Evolutionary conservation across 805 yeast genomes (phyloP), one percentile per base, ranked within the genome.

Genomic region (Kregervanrija pseudodelftensis): DNA sequence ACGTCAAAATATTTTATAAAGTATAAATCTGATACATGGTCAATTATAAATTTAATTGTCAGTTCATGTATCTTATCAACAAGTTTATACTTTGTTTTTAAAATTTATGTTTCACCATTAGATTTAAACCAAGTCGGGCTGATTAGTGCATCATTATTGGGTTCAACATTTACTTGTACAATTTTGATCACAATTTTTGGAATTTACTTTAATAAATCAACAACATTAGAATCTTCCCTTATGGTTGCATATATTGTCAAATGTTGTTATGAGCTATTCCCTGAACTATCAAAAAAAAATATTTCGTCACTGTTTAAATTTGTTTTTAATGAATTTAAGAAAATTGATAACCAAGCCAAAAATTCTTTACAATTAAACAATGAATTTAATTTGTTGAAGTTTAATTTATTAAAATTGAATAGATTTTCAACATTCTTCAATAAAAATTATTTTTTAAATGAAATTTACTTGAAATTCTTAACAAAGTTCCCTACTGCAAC

Each of bases 201-300:
- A 2, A 87, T 93, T 32, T 74, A 85, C 15, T 79, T 91, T 2
- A 82, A 83, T 7, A 77, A 76, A 48, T 97, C 97, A 3, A 82
- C 91, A n/a, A 81, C 91, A n/a, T 74, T 90, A 42, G 99, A 93
- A 64, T 77, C 89, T 31, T 84, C 95, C 11, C 66, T 91, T 46
- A 72, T 93, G 56, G 81, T 89, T 59, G 91, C 95, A 8, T 93
- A 93, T 64, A 82, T 91, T 49, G 96, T 93, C 30, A 85, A 95
- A 59, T 88, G 96, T 56, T 79, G 90, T 49, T 93, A 93, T 63
- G 95, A 90, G 59, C 80, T 95, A 3, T 88, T 91, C 56, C 96
- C 98, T 1, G 89, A 85, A 54, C 73, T 91, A 50, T 82, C 90
- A 8, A 77, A 79, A 43, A 53, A 58, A 42, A 64, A 65, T 47